Percentiles rank a stretch among this genome's conserved stretches.
phyloP scores from a whole-genome alignment of 2,329 filamentous ascomycete species.

The Sporothrix inflata region DNA sequence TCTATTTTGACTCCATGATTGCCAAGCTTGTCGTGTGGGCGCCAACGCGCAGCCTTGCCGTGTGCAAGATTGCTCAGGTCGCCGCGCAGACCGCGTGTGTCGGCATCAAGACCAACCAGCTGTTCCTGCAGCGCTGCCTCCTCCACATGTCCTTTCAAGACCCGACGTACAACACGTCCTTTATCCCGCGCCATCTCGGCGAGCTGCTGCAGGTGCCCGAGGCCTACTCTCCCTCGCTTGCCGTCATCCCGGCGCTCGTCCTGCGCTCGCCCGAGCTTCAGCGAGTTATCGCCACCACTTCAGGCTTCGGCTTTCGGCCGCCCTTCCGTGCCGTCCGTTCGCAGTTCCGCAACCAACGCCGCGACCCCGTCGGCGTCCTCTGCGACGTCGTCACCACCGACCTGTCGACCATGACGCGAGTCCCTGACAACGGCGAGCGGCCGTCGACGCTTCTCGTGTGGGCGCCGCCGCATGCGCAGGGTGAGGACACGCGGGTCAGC shows the following conservation, averaged over 20 bases:
- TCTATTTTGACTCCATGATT: no score
- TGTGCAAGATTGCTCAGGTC: constrained; percentile 43
- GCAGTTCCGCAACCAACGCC: constrained; percentile 41
- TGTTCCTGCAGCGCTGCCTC: constrained; percentile 69
- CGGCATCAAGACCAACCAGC: constrained; percentile 65
- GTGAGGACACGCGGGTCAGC: not conserved
- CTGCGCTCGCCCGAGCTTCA: no score
- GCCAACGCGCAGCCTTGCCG: constrained; percentile 41
- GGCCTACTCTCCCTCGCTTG: constrained; percentile 38
- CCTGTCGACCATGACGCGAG: not conserved
- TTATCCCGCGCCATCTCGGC: constrained; percentile 66
- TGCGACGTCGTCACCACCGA: constrained; percentile 34
- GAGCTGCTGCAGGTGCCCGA: constrained; percentile 66
- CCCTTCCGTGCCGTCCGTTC: not conserved
- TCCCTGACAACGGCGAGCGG: not conserved
- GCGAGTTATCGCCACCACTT: no score
- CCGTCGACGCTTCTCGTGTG: not conserved
- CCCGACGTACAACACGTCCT: constrained; percentile 70
- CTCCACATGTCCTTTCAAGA: constrained; percentile 63
- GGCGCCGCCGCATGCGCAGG: not conserved
- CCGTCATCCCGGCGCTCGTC: no score
- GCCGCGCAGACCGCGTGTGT: constrained; percentile 46
- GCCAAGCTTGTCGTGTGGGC: no score
- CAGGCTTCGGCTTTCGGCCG: not conserved
- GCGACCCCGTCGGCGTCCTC: constrained; percentile 41